Evolutionary conservation across 169 alveolate genomes (phyloP).

Genomic region (Plasmodium inui): DNA sequence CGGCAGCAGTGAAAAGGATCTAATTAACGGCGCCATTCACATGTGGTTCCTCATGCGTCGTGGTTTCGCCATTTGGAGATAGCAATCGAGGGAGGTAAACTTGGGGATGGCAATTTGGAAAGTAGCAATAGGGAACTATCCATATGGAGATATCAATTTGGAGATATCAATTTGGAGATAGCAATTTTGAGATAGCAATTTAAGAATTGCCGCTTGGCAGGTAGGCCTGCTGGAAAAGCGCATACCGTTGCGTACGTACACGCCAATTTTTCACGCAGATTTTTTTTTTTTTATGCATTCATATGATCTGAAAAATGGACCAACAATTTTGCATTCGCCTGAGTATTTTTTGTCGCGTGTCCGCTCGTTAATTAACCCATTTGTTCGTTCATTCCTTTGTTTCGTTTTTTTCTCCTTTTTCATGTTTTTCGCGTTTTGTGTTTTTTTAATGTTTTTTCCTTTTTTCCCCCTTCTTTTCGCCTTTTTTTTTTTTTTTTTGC

Average conservation of each 20-base stretch:
- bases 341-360: neutral
- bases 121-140: neutral
- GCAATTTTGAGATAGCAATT: neutral
- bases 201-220: neutral
- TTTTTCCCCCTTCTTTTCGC: neutral
- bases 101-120: neutral
- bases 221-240: neutral
- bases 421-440: neutral
- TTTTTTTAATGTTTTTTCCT: neutral
- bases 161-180: neutral
- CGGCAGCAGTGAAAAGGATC: neutral
- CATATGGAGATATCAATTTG: neutral
- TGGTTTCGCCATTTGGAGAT: slow-evolving; percentile 1
- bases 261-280: neutral
- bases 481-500: neutral
- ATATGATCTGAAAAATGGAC: slow-evolving; percentile 8
- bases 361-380: neutral
- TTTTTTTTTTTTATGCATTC: slow-evolving; percentile 12
- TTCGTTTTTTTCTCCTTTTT: neutral
- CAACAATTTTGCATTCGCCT: neutral
- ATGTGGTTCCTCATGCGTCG: slow-evolving; percentile 11
- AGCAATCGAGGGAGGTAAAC: neutral
- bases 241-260: neutral
- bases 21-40: neutral
- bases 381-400: neutral